Conservation (phyloP, 164 flowering plant species). For the Kalanchoe fedtschenkoi region DNA sequence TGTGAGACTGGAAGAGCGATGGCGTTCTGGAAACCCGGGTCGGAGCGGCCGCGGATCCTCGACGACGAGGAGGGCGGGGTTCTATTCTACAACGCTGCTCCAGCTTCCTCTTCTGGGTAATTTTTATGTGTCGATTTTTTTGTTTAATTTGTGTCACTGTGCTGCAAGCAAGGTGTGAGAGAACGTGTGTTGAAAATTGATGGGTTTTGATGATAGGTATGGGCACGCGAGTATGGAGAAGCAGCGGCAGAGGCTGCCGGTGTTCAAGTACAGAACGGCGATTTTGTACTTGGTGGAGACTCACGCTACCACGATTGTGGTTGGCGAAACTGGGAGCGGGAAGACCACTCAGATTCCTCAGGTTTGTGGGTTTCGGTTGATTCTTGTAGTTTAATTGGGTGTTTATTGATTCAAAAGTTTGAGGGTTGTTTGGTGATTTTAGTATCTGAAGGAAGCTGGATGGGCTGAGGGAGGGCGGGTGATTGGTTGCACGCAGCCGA, state of each 20-base stretch:
- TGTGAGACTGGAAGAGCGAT: background rate
- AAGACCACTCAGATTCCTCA: constrained; percentile 98
- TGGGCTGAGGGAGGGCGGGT: constrained; percentile 94
- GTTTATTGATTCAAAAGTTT: too few species aligned
- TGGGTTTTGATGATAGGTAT: constrained; percentile 22
- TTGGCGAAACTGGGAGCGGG: constrained; percentile 97
- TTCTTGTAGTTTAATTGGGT: background rate
- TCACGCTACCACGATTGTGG: constrained; percentile 73
- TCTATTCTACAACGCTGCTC: constrained; percentile 39
- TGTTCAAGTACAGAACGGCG: constrained; percentile 58
- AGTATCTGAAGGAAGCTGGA: constrained; percentile 92
- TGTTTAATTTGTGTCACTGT: background rate
- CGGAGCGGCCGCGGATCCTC: constrained; percentile 70
- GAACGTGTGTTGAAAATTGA: background rate
- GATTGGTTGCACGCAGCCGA: constrained; percentile 93
- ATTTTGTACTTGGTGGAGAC: constrained; percentile 84
- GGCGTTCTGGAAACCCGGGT: constrained; percentile 83
- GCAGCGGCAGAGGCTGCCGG: constrained; percentile 89
- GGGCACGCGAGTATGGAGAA: constrained; percentile 53
- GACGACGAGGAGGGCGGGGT: constrained; percentile 96
- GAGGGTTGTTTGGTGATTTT: constrained; percentile 7
- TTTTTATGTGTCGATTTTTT: background rate
- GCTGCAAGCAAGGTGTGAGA: background rate
- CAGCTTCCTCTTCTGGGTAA: constrained; percentile 40
- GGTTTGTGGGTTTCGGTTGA: constrained; percentile 22